phyloP scores from a whole-genome alignment of 1,284 basidiomycete species.

The Cerioporus squamosus region DNA sequence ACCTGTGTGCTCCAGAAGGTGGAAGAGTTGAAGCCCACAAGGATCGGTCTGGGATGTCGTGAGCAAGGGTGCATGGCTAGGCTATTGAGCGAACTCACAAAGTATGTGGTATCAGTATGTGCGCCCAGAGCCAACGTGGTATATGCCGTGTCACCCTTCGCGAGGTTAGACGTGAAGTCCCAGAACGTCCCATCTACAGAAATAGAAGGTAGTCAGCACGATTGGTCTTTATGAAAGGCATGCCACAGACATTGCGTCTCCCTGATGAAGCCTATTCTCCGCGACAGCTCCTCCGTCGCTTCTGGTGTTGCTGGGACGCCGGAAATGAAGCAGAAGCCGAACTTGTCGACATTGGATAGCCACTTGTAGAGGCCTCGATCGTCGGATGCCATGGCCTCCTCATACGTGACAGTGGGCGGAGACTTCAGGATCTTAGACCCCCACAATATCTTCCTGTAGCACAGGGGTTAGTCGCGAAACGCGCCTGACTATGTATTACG shows the following conservation, averaged over 20 bases:
- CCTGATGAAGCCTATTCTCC: conserved; percentile 86
- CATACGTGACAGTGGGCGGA: conserved; percentile 79
- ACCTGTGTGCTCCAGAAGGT: conserved; percentile 85
- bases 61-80: too few relatives aligned
- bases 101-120: conserved; percentile 97
- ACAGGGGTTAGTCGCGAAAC: background rate
- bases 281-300: conserved; percentile 81
- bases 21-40: conserved; percentile 93
- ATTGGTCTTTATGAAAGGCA: background rate
- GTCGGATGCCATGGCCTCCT: conserved; percentile 73
- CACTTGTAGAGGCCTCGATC: conserved; percentile 80
- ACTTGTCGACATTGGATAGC: conserved; percentile 81
- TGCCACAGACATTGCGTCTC: conserved; percentile 86
- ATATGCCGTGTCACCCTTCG: conserved; percentile 92
- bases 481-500: conserved; percentile 20
- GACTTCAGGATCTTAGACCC: conserved; percentile 75
- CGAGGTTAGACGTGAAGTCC: conserved; percentile 94
- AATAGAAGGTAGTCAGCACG: background rate
- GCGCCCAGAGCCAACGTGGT: conserved; percentile 87
- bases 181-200: conserved; percentile 87
- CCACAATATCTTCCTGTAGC: conserved; percentile 77
- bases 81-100: conserved; percentile 50
- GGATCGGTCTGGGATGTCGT: conserved; percentile 76
- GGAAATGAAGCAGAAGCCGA: conserved; percentile 89
- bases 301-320: conserved; percentile 84